Percentiles rank a stretch among this genome's conserved stretches.
phyloP scores from a whole-genome alignment of 495 filamentous ascomycete species.

The Neurospora sp. region DNA sequence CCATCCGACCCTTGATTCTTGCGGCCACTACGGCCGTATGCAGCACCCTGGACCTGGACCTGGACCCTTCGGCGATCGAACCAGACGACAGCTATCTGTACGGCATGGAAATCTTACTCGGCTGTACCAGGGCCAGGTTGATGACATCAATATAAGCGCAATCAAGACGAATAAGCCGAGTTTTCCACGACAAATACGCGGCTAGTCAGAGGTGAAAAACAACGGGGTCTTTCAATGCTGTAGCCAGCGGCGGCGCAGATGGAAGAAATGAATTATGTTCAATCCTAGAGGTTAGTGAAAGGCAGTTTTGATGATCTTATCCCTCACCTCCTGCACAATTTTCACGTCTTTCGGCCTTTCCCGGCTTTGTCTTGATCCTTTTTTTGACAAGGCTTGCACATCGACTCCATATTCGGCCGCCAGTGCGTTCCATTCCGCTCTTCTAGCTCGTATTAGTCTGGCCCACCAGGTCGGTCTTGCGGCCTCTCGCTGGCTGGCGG shows the following conservation, averaged over 20 bases:
- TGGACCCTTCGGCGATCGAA: neutral
- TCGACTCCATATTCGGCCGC: neutral
- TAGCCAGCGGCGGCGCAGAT: neutral
- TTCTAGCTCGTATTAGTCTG: neutral
- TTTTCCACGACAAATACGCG: neutral
- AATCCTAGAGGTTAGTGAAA: neutral
- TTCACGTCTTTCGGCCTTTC: neutral
- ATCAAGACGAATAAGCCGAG: slow-evolving; percentile 13
- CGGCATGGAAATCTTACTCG: slow-evolving; percentile 2
- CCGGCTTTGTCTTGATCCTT: neutral
- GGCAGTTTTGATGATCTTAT: neutral
- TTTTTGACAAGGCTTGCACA: neutral
- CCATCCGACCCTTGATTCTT: neutral
- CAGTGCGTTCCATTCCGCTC: neutral
- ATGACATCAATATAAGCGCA: slow-evolving; percentile 21
- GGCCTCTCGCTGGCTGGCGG: neutral
- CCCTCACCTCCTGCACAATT: neutral
- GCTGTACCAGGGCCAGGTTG: slow-evolving; percentile 12
- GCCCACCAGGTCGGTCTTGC: neutral
- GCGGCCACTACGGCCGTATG: neutral
- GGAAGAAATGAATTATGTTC: neutral
- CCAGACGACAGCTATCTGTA: neutral
- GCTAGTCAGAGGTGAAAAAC: neutral
- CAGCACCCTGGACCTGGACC: neutral
- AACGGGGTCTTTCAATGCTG: neutral